Evolutionary conservation across 495 filamentous ascomycete genomes (phyloP).

Genomic region (Annulohypoxylon stygium): DNA sequence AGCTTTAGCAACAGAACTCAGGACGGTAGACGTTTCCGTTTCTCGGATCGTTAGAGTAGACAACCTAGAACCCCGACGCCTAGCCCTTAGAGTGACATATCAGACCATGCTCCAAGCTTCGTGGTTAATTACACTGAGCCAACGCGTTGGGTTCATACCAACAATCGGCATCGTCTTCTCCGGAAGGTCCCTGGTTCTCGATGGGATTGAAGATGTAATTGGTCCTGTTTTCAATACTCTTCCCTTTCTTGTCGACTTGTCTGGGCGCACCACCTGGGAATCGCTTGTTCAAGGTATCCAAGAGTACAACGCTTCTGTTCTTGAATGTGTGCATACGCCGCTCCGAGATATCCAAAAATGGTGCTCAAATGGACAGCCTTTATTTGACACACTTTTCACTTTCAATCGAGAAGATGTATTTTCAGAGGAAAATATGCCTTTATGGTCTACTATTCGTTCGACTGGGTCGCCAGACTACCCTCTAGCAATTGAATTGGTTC

Average conservation of each 20-base stretch:
- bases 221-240: conserved; percentile 95
- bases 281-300: conserved; percentile 69
- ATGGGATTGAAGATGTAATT: conserved; percentile 74
- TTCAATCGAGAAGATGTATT: conserved; percentile 71
- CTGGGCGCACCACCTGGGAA: conserved; percentile 62
- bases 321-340: conserved; percentile 78
- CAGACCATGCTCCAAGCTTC: conserved; percentile 80
- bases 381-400: conserved; percentile 90
- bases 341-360: conserved; percentile 81
- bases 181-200: conserved; percentile 74
- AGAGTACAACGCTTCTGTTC: conserved; percentile 68
- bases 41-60: conserved; percentile 47
- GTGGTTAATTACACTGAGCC: conserved; percentile 70
- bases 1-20: conserved; percentile 13
- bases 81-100: conserved; percentile 74
- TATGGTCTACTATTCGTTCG: conserved; percentile 70
- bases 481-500: conserved; percentile 77
- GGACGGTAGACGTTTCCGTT: conserved; percentile 33
- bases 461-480: conserved; percentile 73
- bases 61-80: conserved; percentile 60
- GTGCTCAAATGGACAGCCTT: conserved; percentile 65
- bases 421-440: conserved; percentile 40
- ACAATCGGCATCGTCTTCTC: conserved; percentile 78
- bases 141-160: conserved; percentile 49
- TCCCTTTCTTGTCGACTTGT: conserved; percentile 69